A percentile compares a stretch with the other conserved stretches of the same genome.
Conservation (phyloP, 1,139 yeast species). For the Blastobotrys illinoisensis region DNA sequence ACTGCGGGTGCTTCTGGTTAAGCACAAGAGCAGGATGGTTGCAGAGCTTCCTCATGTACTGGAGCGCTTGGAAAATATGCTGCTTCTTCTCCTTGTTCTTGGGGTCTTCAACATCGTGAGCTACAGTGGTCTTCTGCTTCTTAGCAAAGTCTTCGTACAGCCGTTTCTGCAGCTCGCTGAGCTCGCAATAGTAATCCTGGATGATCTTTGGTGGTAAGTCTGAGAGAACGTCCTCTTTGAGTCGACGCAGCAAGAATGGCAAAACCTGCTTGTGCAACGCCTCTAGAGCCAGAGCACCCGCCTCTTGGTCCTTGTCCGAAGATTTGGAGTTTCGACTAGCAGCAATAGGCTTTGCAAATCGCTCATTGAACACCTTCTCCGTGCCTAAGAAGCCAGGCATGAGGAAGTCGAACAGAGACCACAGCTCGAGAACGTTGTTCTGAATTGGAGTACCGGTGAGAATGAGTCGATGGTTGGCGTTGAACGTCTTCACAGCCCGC, state of each 20-base stretch:
- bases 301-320: constrained; percentile 92
- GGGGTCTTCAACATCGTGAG: constrained; percentile 50
- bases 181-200: constrained; percentile 95
- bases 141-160: constrained; percentile 87
- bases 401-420: constrained; percentile 95
- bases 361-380: constrained; percentile 88
- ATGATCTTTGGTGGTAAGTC: constrained; percentile 98
- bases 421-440: constrained; percentile 89
- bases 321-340: constrained; percentile 88
- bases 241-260: constrained; percentile 92
- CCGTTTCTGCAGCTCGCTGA: constrained; percentile 83
- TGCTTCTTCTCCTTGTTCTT: constrained; percentile 56
- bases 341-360: constrained; percentile 95
- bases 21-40: constrained; percentile 95
- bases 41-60: constrained; percentile 94
- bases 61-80: constrained; percentile 95
- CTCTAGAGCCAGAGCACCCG: constrained; percentile 93
- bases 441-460: constrained; percentile 98
- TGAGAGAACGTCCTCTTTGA: constrained; percentile 92
- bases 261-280: constrained; percentile 93
- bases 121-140: constrained; percentile 71
- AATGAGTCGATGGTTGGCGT: constrained; percentile 84
- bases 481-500: constrained; percentile 73
- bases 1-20: constrained; percentile 81
- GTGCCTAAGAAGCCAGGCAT: constrained; percentile 99